Evolutionary conservation across 176 grass and related monocot species (phyloP).

Genomic region (Phragmites australis): DNA sequence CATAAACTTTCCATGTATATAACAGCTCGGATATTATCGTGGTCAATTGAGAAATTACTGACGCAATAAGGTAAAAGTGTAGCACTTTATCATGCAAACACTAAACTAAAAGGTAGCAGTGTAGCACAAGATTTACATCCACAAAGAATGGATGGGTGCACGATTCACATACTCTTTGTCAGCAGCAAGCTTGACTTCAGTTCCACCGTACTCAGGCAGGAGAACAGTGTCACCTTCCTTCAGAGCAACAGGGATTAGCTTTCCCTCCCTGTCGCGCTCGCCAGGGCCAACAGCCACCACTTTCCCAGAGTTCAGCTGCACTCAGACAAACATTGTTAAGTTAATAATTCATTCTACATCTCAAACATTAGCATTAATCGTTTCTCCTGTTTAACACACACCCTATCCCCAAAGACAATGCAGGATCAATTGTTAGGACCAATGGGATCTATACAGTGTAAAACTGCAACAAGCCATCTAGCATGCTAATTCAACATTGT

Average conservation of each 20-base stretch:
- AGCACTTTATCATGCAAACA: not conserved
- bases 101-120: not conserved
- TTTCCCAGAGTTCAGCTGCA: constrained; percentile 82
- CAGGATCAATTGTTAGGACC: no score
- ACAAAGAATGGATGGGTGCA: not conserved
- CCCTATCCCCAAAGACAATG: no score
- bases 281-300: constrained; percentile 89
- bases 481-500: not conserved
- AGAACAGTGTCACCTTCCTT: constrained; percentile 95
- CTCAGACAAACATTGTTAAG: not conserved
- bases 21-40: not conserved
- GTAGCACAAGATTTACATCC: not conserved
- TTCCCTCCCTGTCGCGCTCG: constrained; percentile 65
- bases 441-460: not conserved
- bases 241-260: constrained; percentile 69
- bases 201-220: constrained; percentile 88
- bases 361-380: not conserved
- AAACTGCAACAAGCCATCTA: not conserved
- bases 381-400: not conserved
- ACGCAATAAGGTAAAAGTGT: no score
- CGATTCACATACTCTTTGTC: constrained; percentile 68
- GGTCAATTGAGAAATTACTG: not conserved
- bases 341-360: not conserved
- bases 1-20: no score
- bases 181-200: constrained; percentile 83